Percentiles rank a stretch among this genome's conserved stretches.
Evolutionary conservation across 768 basidiomycete genomes (phyloP).

Genomic region (Russula ochroleuca): DNA sequence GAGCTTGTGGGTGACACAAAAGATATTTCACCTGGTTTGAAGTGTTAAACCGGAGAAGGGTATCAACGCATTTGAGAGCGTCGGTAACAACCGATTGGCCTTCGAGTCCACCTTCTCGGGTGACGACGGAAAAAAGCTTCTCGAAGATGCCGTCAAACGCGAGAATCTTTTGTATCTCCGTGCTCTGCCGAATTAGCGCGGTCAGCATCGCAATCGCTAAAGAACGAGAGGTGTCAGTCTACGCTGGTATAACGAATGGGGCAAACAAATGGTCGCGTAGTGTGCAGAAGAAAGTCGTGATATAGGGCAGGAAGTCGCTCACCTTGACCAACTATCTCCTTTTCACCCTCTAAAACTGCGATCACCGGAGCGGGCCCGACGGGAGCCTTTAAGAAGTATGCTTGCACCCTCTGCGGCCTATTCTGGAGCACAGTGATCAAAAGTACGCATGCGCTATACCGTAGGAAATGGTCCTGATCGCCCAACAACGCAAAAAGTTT

Average conservation of each 20-base stretch:
- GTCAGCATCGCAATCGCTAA: conserved; percentile 86
- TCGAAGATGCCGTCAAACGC: conserved; percentile 98
- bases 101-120: conserved; percentile 86
- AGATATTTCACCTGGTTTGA: conserved; percentile 76
- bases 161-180: conserved; percentile 93
- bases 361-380: conserved; percentile 72
- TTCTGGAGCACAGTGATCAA: conserved; percentile 78
- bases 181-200: conserved; percentile 74
- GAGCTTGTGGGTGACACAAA: neutral
- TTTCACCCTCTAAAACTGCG: conserved; percentile 72
- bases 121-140: conserved; percentile 84
- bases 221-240: conserved; percentile 24
- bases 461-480: conserved; percentile 75
- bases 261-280: neutral
- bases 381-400: conserved; percentile 85
- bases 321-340: conserved; percentile 90
- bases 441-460: conserved; percentile 79
- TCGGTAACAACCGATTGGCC: conserved; percentile 84
- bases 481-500: conserved; percentile 71
- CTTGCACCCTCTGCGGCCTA: conserved; percentile 75
- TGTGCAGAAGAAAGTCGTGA: neutral
- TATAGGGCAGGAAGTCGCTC: conserved; percentile 30
- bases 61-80: conserved; percentile 80
- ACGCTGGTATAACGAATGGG: neutral
- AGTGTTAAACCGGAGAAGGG: conserved; percentile 85